Conservation (phyloP, 805 yeast species). For the Yamadazyma sp. region DNA sequence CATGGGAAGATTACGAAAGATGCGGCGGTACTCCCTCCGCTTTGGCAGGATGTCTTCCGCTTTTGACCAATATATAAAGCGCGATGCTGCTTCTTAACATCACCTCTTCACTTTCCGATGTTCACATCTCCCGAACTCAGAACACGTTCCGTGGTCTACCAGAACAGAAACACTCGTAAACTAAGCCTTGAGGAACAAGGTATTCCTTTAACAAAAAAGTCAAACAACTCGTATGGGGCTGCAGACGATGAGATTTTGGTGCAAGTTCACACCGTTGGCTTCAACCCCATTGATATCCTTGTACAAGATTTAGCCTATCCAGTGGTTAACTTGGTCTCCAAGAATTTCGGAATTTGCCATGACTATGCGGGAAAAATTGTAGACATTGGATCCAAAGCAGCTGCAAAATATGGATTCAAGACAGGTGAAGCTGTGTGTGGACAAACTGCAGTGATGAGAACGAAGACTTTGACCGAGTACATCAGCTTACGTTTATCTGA, state of each 20-base stretch:
- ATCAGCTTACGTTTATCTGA: slow-evolving; percentile 35
- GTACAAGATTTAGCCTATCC: slow-evolving; percentile 20
- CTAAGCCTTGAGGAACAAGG: slow-evolving; percentile 2
- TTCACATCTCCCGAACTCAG: neutral
- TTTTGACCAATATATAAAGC: too few relatives aligned
- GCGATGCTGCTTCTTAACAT: too few relatives aligned
- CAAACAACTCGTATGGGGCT: slow-evolving; percentile 3
- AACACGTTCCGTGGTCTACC: slow-evolving; percentile 6
- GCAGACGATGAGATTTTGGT: slow-evolving; percentile 22
- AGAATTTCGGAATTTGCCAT: slow-evolving; percentile 26
- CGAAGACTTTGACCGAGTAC: slow-evolving; percentile 51
- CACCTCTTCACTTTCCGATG: too few relatives aligned
- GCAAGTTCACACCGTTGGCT: slow-evolving; percentile 31
- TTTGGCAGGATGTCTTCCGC: too few relatives aligned
- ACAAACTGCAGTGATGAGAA: slow-evolving; percentile 13
- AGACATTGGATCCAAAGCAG: slow-evolving; percentile 28
- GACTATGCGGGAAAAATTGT: slow-evolving; percentile 37
- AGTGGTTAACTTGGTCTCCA: slow-evolving; percentile 3
- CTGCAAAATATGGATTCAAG: slow-evolving; percentile 17
- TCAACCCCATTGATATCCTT: slow-evolving; percentile 34
- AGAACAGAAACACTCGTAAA: slow-evolving; percentile 5
- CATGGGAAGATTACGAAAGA: too few relatives aligned
- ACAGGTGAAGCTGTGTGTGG: slow-evolving; percentile 35
- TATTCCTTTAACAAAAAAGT: neutral
- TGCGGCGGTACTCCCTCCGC: too few relatives aligned